A percentile compares a stretch with the other conserved stretches of the same genome.
Evolutionary conservation across 352 stramenopile species (phyloP).

Genomic region (Phytophthora brassicae): DNA sequence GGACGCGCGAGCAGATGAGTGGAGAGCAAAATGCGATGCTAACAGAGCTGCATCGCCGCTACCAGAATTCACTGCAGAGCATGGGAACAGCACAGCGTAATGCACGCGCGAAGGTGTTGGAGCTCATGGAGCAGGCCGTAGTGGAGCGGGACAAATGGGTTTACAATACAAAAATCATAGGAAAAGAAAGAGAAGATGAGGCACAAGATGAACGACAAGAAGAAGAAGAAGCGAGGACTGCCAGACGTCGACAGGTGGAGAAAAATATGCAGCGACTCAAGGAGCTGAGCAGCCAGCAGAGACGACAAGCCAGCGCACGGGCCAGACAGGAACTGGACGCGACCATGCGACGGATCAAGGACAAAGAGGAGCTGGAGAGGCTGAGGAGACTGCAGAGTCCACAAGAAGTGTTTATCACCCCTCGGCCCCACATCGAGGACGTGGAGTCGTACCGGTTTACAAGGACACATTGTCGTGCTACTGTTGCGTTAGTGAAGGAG

Average conservation of each 20-base stretch:
- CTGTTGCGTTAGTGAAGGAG: background rate
- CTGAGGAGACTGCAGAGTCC: slow-evolving; percentile 27
- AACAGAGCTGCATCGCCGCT: slow-evolving; percentile 47
- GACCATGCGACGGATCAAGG: slow-evolving; percentile 24
- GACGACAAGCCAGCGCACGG: slow-evolving; percentile 40
- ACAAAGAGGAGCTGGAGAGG: slow-evolving; percentile 32
- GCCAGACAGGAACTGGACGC: slow-evolving; percentile 42
- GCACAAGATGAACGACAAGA: slow-evolving; percentile 33
- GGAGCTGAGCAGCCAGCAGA: slow-evolving; percentile 42
- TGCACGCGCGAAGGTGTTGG: slow-evolving; percentile 52
- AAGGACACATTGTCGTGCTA: slow-evolving; percentile 44
- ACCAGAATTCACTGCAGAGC: slow-evolving; percentile 60
- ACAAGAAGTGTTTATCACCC: slow-evolving; percentile 48
- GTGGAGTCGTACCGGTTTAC: slow-evolving; percentile 57
- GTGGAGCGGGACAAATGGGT: slow-evolving; percentile 60
- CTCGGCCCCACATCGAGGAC: slow-evolving; percentile 40
- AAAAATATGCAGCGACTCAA: slow-evolving; percentile 49
- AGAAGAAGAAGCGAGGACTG: slow-evolving; percentile 25
- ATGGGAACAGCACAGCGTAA: slow-evolving; percentile 66
- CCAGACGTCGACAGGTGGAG: slow-evolving; percentile 40
- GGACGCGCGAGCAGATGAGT: slow-evolving; percentile 29
- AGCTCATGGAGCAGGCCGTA: slow-evolving; percentile 54
- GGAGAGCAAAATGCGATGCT: slow-evolving; percentile 45
- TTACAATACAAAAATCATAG: slow-evolving; percentile 37
- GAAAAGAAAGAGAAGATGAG: slow-evolving; percentile 37